Percentiles rank a stretch among this genome's conserved stretches.
Evolutionary conservation across 2,329 filamentous ascomycete species (phyloP).

Genomic region (Raffaelea arxii): DNA sequence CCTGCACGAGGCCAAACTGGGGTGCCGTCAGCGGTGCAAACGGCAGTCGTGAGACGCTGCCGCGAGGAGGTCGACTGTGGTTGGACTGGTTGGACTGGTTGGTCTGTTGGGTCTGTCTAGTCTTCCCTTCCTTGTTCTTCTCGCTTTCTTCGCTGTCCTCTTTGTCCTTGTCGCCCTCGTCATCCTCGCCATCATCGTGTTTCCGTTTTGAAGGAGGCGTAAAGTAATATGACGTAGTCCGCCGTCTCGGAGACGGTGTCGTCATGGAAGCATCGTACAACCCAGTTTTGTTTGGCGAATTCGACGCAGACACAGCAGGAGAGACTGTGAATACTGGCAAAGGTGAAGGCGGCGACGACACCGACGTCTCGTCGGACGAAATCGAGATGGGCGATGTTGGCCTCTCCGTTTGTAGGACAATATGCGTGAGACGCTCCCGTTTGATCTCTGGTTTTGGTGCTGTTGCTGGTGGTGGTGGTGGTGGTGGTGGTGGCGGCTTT

Average conservation of each 20-base stretch:
- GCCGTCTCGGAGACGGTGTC: not conserved
- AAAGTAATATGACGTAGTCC: not conserved
- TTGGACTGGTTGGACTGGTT: constrained; percentile 14
- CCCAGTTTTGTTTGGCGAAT: too few relatives aligned
- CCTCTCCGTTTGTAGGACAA: too few relatives aligned
- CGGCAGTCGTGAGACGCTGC: constrained; percentile 45
- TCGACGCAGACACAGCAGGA: too few relatives aligned
- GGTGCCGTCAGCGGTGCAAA: constrained; percentile 58
- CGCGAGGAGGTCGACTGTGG: constrained; percentile 22
- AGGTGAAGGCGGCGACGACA: not conserved
- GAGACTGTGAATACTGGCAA: too few relatives aligned
- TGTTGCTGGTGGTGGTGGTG: not conserved
- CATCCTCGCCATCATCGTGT: not conserved
- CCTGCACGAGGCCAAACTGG: constrained; percentile 74
- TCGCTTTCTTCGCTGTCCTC: not conserved
- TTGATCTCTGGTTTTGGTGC: not conserved
- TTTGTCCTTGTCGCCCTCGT: not conserved
- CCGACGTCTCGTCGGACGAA: not conserved
- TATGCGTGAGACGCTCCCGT: too few relatives aligned
- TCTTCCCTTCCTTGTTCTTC: not conserved
- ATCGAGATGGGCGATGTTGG: not conserved
- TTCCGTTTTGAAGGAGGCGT: not conserved
- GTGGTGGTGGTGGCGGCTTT: not conserved
- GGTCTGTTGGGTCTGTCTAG: not conserved
- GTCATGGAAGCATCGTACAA: not conserved